Percentiles rank a stretch among this genome's conserved stretches.
These are phyloP conservation scores for Pichia sp. DNA, from an alignment of 1,139 yeast genomes.

Conservation along the genomic window DNA sequence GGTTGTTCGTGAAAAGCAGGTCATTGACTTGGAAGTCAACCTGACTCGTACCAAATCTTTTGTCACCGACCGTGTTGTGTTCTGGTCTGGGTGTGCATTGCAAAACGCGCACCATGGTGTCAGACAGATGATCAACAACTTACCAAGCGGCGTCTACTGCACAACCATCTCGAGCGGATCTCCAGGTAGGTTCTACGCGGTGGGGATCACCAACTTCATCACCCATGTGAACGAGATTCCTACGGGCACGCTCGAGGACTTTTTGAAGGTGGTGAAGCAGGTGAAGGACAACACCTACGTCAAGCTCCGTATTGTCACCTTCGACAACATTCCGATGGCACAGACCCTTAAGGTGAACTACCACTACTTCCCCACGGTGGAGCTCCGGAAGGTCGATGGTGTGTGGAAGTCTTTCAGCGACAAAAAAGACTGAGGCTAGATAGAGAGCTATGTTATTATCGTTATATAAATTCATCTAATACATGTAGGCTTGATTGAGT, in stretches of 20 bases:
- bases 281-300: constrained; percentile 73
- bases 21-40: constrained; percentile 56
- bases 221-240: constrained; percentile 81
- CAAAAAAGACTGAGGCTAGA: constrained; percentile 1
- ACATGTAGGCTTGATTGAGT: background rate
- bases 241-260: constrained; percentile 64
- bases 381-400: constrained; percentile 29
- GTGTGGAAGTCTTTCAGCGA: constrained; percentile 16
- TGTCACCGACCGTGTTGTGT: constrained; percentile 62
- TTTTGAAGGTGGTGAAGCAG: constrained; percentile 55
- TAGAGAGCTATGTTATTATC: background rate
- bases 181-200: constrained; percentile 82
- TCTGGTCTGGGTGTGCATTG: constrained; percentile 77
- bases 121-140: constrained; percentile 65
- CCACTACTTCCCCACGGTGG: constrained; percentile 85
- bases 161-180: constrained; percentile 72
- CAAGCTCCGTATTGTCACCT: constrained; percentile 74
- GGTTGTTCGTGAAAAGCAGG: constrained; percentile 58
- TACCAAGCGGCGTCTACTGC: constrained; percentile 82
- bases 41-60: constrained; percentile 55
- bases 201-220: constrained; percentile 74
- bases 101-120: constrained; percentile 70
- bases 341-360: constrained; percentile 82
- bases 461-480: too few relatives aligned
- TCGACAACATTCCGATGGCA: constrained; percentile 82